Evolutionary conservation across 2,329 filamentous ascomycete species (phyloP).

Genomic region (Venturia effusa): DNA sequence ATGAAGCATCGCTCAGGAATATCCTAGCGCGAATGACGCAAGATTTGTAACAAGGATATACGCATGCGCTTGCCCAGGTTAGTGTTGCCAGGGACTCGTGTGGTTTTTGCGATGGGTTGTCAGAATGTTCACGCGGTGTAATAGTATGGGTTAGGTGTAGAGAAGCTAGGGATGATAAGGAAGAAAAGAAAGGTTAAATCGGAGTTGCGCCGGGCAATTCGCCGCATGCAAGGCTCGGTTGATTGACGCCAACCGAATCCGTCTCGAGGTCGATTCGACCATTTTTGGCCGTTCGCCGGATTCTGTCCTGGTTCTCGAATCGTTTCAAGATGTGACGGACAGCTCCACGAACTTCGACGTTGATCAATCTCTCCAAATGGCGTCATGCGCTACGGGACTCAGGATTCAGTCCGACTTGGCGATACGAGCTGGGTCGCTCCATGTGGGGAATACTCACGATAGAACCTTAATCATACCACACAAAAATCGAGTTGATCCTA

Average conservation of each 20-base stretch:
- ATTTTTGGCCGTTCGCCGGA: background rate
- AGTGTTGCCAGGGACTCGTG: background rate
- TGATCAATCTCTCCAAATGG: background rate
- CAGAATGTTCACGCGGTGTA: background rate
- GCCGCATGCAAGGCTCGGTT: background rate
- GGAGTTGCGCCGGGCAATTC: background rate
- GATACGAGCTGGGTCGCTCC: background rate
- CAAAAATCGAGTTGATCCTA: background rate
- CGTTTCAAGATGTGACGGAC: background rate
- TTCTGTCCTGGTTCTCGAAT: background rate
- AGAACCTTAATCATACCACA: background rate
- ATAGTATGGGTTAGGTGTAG: conserved; percentile 1
- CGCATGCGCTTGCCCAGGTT: background rate
- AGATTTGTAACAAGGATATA: background rate
- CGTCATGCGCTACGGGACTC: background rate
- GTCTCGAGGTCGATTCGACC: background rate
- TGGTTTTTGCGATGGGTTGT: background rate
- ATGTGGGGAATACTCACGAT: background rate
- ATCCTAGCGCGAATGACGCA: background rate
- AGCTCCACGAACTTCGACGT: background rate
- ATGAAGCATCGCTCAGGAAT: background rate
- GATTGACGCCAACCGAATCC: background rate
- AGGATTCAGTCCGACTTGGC: background rate
- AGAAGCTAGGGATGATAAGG: background rate
- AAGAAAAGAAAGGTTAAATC: background rate